Base-by-base conservation (phyloP, 2,329 filamentous ascomycete genomes). In the Rhinocladiella mackenziei region DNA sequence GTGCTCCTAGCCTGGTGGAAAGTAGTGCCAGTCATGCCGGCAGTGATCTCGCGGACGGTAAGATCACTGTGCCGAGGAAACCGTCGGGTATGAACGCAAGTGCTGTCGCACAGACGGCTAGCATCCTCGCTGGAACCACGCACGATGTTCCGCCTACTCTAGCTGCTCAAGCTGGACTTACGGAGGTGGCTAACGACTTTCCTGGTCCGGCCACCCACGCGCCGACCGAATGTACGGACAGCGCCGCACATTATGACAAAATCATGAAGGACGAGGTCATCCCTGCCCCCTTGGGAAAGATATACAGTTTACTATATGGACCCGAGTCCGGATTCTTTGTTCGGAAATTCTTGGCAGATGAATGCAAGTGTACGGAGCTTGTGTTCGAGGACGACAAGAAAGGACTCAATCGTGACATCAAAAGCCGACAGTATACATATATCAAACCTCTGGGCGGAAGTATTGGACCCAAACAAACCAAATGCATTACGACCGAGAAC, bases 391-490 rank as follows among this genome's bases (percentile, higher is more conserved):
- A 79, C 42, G 89, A 94, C 56, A 87, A 88, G 60, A 84, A 83
- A 58, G 88, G 86, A 0, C 66, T 94, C 17, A 79, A 78, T 2
- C 77, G 80, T 35, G 87, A 94, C 13, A 86, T 83, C 66, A 86
- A 82, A 62, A 76, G 77, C 2, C 79, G 89, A 33, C 80, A 72
- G 14, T 95, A 84, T 62, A 83, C 81, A 1, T 98, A 96, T 63
- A 94, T 94, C 67, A 97, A 96, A 63, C 92, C 92, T 1, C 71
- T 98, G 2, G 77, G 82, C 57, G 86, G 75, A 2, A 75, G 86
- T 1, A 91, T 98, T 54, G 92, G 92, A 0, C 92, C 92, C 1
- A 92, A 78, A 62, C 87, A 95, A 68, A 98, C 92, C 9, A 96
- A 94, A 61, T 98, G 92, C 64, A 84, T 94, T 46, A 89, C 88